Evolutionary conservation across 345 rosid genomes (phyloP).

Genomic region (Eucalyptus curtisii): DNA sequence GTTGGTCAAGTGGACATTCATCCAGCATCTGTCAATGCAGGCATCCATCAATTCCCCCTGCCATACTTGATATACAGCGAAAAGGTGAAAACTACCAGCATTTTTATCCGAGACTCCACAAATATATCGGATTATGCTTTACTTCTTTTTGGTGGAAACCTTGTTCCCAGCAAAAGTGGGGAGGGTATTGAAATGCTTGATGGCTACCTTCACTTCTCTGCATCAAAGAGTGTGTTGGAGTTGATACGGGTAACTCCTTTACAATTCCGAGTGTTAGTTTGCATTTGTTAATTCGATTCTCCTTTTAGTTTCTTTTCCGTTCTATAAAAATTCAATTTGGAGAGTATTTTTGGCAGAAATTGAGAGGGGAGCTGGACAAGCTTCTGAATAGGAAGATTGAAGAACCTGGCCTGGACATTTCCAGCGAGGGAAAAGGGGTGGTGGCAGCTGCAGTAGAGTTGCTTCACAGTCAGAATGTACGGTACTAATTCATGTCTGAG

Average conservation of each 20-base stretch:
- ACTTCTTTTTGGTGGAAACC: conserved; percentile 85
- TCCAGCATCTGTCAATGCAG: conserved; percentile 90
- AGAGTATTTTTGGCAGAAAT: conserved; percentile 27
- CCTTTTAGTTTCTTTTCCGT: neutral
- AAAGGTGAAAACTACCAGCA: conserved; percentile 80
- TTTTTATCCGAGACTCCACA: conserved; percentile 76
- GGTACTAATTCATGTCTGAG: neutral
- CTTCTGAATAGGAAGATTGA: conserved; percentile 73
- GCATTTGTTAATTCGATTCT: neutral
- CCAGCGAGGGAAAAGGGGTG: conserved; percentile 74
- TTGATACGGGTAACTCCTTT: conserved; percentile 49
- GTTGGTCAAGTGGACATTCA: conserved; percentile 91
- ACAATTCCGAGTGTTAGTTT: neutral
- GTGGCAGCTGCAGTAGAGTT: conserved; percentile 82
- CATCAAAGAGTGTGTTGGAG: conserved; percentile 67
- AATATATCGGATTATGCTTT: conserved; percentile 94
- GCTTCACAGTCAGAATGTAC: conserved; percentile 40
- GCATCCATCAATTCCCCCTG: conserved; percentile 61
- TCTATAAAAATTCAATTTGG: neutral
- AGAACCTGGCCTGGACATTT: conserved; percentile 73
- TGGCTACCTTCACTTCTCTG: conserved; percentile 94
- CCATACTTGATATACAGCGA: conserved; percentile 91
- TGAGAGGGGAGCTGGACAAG: conserved; percentile 74
- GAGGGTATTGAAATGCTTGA: conserved; percentile 95
- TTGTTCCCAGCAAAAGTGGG: conserved; percentile 57